These are phyloP conservation scores for Neurospora intermedia DNA, from an alignment of 495 filamentous ascomycete species.

Conservation along the genomic window DNA sequence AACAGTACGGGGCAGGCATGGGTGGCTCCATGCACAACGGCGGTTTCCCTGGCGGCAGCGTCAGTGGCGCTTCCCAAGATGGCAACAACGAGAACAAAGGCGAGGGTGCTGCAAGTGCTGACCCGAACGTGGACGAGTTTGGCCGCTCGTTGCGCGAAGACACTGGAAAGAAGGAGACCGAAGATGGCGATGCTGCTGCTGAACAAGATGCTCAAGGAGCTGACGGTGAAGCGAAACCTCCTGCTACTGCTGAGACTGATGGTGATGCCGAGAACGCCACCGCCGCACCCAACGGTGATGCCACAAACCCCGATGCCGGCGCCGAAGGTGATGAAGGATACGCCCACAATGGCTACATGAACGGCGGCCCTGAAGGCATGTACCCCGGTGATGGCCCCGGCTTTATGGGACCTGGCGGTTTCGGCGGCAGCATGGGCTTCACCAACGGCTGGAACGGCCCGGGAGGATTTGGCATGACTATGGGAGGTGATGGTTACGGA, in stretches of 20 bases:
- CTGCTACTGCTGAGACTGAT: not conserved
- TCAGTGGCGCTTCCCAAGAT: not conserved
- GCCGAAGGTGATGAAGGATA: not conserved
- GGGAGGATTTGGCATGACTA: not conserved
- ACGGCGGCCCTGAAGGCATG: not conserved
- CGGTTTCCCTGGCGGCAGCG: constrained; percentile 8
- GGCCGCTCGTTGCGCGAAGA: constrained; percentile 35
- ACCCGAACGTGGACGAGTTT: constrained; percentile 41
- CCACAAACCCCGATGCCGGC: not conserved
- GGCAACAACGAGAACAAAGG: constrained; percentile 4
- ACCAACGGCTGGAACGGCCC: not conserved
- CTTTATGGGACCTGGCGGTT: not conserved
- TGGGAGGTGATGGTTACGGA: not conserved
- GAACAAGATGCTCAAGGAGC: constrained; percentile 16
- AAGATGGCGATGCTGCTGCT: constrained; percentile 15
- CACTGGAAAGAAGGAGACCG: constrained; percentile 8
- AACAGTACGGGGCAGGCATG: constrained; percentile 13
- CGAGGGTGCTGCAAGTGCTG: constrained; percentile 8
- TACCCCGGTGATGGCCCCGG: not conserved
- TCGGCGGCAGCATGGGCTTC: not conserved
- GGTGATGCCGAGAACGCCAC: not conserved
- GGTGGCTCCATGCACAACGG: constrained; percentile 2
- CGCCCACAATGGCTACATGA: not conserved
- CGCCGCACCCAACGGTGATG: not conserved
- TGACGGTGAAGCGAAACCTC: constrained; percentile 10